Conservation (phyloP, 371 early-diverging fungal genomes). For the Amoeboaphelidium protococcarum region DNA sequence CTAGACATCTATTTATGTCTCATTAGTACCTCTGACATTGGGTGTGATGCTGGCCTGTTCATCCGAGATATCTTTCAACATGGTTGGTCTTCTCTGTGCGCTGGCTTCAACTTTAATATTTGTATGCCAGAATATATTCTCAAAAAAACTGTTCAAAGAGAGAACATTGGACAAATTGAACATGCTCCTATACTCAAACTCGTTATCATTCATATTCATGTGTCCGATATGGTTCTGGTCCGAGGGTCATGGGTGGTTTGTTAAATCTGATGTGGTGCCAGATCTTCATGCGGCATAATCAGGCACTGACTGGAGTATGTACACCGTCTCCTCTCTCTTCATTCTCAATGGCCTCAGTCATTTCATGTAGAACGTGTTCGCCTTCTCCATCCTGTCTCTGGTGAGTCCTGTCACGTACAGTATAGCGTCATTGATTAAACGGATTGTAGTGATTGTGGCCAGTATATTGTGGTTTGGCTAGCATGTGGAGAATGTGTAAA, state of each 20-base stretch:
- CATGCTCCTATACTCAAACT: constrained; percentile 42
- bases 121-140: constrained; percentile 55
- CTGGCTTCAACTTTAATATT: constrained; percentile 43
- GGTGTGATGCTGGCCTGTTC: constrained; percentile 57
- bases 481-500: constrained; percentile 24
- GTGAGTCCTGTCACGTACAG: constrained; percentile 68
- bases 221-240: constrained; percentile 50
- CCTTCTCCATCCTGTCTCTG: constrained; percentile 42
- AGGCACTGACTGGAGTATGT: not conserved
- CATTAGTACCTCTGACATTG: constrained; percentile 46
- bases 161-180: constrained; percentile 55
- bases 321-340: constrained; percentile 17
- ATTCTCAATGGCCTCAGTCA: constrained; percentile 47
- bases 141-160: constrained; percentile 23
- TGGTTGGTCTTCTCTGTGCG: constrained; percentile 39
- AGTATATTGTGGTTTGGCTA: constrained; percentile 62
- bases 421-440: constrained; percentile 56
- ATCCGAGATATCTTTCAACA: constrained; percentile 17
- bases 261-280: not conserved
- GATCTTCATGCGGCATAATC: not conserved
- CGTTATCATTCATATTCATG: constrained; percentile 37
- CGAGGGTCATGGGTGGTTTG: constrained; percentile 22
- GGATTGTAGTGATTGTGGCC: constrained; percentile 63
- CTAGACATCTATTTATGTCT: constrained; percentile 31
- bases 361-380: constrained; percentile 49